These are phyloP conservation scores for Epichloe hybrida DNA, from an alignment of 2,329 filamentous ascomycete species.

Conservation along the genomic window DNA sequence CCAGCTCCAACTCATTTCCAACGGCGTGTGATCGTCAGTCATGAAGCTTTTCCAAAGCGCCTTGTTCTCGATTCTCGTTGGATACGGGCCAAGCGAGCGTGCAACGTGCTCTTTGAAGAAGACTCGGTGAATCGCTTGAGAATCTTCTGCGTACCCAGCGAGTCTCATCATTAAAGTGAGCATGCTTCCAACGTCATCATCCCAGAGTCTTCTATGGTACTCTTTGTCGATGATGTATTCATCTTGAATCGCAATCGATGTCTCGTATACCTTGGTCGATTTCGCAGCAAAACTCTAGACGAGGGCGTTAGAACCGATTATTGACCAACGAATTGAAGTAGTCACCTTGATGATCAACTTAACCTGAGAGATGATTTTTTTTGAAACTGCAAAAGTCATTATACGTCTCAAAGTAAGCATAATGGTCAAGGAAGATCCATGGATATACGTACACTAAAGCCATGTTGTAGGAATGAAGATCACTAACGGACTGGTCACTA, in stretches of 20 bases:
- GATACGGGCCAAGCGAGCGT: background rate
- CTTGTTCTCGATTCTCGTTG: background rate
- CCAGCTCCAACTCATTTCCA: slow-evolving; percentile 26
- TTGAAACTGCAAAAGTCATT: background rate
- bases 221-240: background rate
- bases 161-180: background rate
- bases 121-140: background rate
- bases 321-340: background rate
- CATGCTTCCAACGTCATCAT: background rate
- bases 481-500: background rate
- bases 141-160: background rate
- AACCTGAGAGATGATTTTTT: background rate
- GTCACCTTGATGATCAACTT: background rate
- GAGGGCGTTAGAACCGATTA: background rate
- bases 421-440: background rate
- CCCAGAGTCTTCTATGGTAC: background rate
- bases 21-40: slow-evolving; percentile 24
- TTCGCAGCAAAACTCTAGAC: background rate
- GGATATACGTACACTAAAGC: background rate
- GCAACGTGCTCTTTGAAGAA: background rate
- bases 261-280: background rate
- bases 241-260: background rate
- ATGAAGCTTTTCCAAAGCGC: slow-evolving; percentile 24
- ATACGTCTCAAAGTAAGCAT: background rate
- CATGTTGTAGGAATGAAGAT: background rate